phyloP scores from a whole-genome alignment of 179 eudicot species.

The Beta macrorhiza region DNA sequence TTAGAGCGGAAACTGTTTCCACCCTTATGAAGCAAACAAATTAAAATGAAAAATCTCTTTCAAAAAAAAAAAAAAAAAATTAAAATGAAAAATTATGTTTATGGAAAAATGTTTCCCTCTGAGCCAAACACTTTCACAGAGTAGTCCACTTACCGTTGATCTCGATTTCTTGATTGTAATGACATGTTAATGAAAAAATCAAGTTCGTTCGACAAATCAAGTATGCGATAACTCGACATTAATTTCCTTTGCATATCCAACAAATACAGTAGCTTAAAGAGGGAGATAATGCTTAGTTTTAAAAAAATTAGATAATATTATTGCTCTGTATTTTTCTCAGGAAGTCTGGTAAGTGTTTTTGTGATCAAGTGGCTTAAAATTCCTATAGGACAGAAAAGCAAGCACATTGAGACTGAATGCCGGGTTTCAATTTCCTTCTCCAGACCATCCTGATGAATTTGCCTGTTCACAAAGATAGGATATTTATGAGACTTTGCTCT shows the following conservation, averaged over 20 bases:
- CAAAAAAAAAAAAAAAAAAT: no score
- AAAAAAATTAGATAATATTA: conserved; percentile 2
- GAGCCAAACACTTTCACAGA: no score
- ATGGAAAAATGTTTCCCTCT: no score
- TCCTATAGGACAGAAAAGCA: conserved; percentile 83
- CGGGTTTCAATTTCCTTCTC: conserved; percentile 71
- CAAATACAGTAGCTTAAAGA: neutral
- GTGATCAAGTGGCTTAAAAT: conserved; percentile 71
- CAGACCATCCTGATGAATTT: conserved; percentile 73
- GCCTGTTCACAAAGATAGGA: conserved; percentile 45
- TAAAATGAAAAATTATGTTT: no score
- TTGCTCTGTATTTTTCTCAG: conserved; percentile 16
- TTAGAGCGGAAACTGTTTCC: no score
- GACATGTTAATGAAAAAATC: neutral
- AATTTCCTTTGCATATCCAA: neutral
- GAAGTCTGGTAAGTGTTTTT: conserved; percentile 39
- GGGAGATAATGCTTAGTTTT: neutral
- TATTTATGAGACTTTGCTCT: neutral
- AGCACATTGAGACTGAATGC: conserved; percentile 85
- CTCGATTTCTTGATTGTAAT: neutral
- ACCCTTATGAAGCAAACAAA: no score
- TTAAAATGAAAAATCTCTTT: no score
- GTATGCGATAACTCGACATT: neutral
- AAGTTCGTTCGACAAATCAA: no score
- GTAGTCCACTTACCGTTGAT: no score